Evolutionary conservation across 768 basidiomycete species (phyloP).

Genomic region (Basidioascus undulatus): DNA sequence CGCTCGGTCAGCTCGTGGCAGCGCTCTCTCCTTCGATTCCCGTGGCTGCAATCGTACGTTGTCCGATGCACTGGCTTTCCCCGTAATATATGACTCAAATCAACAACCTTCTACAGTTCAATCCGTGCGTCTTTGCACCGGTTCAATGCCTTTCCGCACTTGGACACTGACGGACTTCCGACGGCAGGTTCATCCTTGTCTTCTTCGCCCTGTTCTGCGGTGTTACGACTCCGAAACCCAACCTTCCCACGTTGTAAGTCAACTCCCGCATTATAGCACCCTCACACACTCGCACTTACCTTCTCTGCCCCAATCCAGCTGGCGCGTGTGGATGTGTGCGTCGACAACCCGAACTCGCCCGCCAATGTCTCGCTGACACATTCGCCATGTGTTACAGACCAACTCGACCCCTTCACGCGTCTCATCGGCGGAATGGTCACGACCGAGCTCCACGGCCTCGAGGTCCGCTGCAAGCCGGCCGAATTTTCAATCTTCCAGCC

Average conservation of each 20-base stretch:
- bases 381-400: no score
- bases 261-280: no score
- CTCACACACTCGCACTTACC: no score
- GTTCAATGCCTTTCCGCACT: no score
- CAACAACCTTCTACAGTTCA: no score
- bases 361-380: not conserved
- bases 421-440: slow-evolving; percentile 46
- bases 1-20: slow-evolving; percentile 37
- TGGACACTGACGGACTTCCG: no score
- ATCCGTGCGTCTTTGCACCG: no score
- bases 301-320: no score
- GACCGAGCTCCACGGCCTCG: slow-evolving; percentile 48
- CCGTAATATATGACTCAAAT: no score
- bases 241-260: slow-evolving; percentile 35
- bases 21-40: slow-evolving; percentile 53
- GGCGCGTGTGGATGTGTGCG: slow-evolving; percentile 55
- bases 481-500: slow-evolving; percentile 54
- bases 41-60: slow-evolving; percentile 48
- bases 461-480: slow-evolving; percentile 32
- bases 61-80: slow-evolving; percentile 4
- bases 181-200: no score
- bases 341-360: not conserved
- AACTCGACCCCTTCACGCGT: slow-evolving; percentile 36
- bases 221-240: slow-evolving; percentile 46
- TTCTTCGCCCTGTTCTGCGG: slow-evolving; percentile 55